These are phyloP conservation scores for Wakefieldia striispora DNA, from an alignment of 768 basidiomycete genomes.

Conservation along the genomic window DNA sequence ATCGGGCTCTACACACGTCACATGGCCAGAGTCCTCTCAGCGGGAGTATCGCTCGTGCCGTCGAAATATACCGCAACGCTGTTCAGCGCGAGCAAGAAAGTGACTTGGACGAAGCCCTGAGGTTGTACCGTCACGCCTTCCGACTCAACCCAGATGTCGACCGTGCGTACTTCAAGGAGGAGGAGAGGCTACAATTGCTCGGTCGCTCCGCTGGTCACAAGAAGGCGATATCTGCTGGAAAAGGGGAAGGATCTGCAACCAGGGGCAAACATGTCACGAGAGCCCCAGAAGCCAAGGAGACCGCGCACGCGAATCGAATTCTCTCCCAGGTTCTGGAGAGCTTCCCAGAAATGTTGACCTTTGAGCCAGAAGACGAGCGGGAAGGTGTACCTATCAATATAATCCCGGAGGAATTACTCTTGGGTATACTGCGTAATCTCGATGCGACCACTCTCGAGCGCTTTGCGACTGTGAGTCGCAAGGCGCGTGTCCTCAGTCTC, in stretches of 20 bases:
- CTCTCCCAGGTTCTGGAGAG: conserved; percentile 47
- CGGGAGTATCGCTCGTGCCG: conserved; percentile 43
- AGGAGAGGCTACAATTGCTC: conserved; percentile 32
- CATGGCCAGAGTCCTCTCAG: conserved; percentile 32
- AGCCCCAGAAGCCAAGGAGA: conserved; percentile 35
- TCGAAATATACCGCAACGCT: conserved; percentile 68
- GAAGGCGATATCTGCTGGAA: conserved; percentile 81
- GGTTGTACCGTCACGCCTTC: conserved; percentile 78
- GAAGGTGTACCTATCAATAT: conserved; percentile 51
- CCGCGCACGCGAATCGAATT: conserved; percentile 32
- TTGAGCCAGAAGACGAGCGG: conserved; percentile 69
- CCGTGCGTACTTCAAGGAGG: conserved; percentile 59
- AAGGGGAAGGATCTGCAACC: conserved; percentile 52
- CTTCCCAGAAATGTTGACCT: conserved; percentile 51
- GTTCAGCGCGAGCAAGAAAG: conserved; percentile 72
- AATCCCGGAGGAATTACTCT: conserved; percentile 76
- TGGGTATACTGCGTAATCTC: conserved; percentile 62
- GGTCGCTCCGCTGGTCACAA: conserved; percentile 40
- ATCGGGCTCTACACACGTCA: conserved; percentile 19
- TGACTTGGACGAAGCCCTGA: conserved; percentile 71
- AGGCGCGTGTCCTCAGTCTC: conserved; percentile 68
- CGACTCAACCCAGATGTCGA: conserved; percentile 76
- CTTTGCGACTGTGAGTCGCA: conserved; percentile 72
- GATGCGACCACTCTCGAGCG: conserved; percentile 71
- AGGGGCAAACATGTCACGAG: conserved; percentile 75